Evolutionary conservation across 208 protist genomes (phyloP), one percentile per base, ranked within the genome.

Genomic region (Wallacemonas sp.): DNA sequence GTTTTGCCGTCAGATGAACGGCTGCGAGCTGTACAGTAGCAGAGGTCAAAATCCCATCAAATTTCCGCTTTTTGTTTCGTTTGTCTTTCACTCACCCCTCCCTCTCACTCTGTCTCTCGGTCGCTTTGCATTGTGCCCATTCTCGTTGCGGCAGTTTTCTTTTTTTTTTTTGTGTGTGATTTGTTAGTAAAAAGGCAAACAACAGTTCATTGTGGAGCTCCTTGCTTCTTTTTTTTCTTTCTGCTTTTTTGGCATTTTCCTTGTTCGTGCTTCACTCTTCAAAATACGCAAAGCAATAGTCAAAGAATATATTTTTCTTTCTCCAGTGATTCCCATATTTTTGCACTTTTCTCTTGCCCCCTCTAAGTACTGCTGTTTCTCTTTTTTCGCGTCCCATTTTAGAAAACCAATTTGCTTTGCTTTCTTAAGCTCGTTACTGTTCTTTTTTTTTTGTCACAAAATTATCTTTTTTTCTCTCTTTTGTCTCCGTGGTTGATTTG

Each of bases 381-480:
- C 36, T 14, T 41, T 14, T 41, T 14, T 41, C 36, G 9, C 36
- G 6, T 14, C 14, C 36, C 6, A 41, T 41, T 14, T 17, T 14
- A 41, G 14, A 14, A 17, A 41, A 41, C 14, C 36, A 41, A 17
- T 41, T 14, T 14, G 9, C 36, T 41, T 14, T 41, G 9, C 36
- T 6, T 41, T 14, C 14, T 41, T 14, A 41, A 6, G 36, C 14
- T 14, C 9, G 6, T 14, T 14, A 14, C 14, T 41, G 36, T 41
- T 41, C 36, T 14, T 41, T 41, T 6, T 41, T 41, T 41, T 41
- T n/a, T n/a, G n/a, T n/a, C n/a, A n/a, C n/a, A n/a, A n/a, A n/a
- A n/a, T n/a, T n/a, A n/a, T n/a, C n/a, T n/a, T n/a, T n/a, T 11
- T 46, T 64, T 64, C 51, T 21, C 24, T 49, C 31, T 27, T 31